Conservation (phyloP, 2,329 filamentous ascomycete species). For the Penicillium nordicum region DNA sequence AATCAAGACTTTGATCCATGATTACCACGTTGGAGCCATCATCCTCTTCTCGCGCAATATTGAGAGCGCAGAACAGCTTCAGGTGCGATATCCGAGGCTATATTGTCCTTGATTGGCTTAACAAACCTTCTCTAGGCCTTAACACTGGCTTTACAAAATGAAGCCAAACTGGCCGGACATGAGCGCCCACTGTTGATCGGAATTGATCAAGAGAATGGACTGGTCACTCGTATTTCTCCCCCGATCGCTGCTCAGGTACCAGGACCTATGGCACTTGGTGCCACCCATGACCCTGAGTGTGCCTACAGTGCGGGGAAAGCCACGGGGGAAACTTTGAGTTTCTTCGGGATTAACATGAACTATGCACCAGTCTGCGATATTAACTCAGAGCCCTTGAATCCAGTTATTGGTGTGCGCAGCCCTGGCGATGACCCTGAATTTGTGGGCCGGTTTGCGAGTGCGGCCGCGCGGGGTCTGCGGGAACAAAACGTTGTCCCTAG, state of each 20-base stretch:
- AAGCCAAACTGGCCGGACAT: constrained; percentile 40
- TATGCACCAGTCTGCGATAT: constrained; percentile 47
- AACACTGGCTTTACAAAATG: constrained; percentile 37
- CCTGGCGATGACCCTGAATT: constrained; percentile 42
- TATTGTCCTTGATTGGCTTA: background rate
- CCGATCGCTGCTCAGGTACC: constrained; percentile 42
- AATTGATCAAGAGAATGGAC: constrained; percentile 47
- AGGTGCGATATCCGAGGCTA: constrained; percentile 16
- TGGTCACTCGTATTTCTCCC: constrained; percentile 43
- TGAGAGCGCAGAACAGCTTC: constrained; percentile 38
- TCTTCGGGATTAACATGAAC: constrained; percentile 47
- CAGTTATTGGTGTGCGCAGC: constrained; percentile 45
- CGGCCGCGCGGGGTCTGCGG: constrained; percentile 37
- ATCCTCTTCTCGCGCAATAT: constrained; percentile 45
- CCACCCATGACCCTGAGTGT: constrained; percentile 36
- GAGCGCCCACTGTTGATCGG: constrained; percentile 43
- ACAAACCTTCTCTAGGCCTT: constrained; percentile 24
- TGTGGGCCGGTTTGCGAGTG: constrained; percentile 43
- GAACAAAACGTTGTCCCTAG: constrained; percentile 42
- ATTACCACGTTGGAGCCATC: constrained; percentile 42
- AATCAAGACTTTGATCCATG: constrained; percentile 43
- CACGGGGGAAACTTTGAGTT: constrained; percentile 39
- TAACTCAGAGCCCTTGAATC: constrained; percentile 45
- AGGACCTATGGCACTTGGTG: constrained; percentile 46
- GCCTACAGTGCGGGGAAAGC: constrained; percentile 36